Evolutionary conservation across 805 yeast genomes (phyloP).

Genomic region (Saturnispora halmiae): DNA sequence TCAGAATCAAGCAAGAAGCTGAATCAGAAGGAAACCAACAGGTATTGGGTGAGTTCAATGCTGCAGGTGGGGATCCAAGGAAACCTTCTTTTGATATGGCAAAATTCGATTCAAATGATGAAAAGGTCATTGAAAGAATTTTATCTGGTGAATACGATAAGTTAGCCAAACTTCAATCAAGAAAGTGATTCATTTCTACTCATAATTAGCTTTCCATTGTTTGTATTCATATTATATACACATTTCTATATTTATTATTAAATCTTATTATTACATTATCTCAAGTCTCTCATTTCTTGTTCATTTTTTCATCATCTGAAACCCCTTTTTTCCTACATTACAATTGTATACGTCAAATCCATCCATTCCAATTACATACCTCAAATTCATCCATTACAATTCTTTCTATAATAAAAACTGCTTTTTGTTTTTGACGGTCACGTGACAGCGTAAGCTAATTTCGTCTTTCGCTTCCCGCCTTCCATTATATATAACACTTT

Average conservation of each 20-base stretch:
- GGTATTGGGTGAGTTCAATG: slow-evolving; percentile 36
- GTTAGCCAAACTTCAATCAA: slow-evolving; percentile 37
- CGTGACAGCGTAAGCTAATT: too few species aligned
- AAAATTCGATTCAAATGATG: slow-evolving; percentile 61
- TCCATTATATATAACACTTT: too few species aligned
- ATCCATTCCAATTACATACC: not conserved
- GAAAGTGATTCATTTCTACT: slow-evolving; percentile 7
- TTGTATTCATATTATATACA: not conserved
- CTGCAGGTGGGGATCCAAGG: slow-evolving; percentile 30
- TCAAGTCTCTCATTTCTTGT: not conserved
- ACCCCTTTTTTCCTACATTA: not conserved
- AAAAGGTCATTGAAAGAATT: slow-evolving; percentile 69
- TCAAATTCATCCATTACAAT: too few species aligned
- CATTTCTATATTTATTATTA: not conserved
- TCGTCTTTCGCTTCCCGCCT: too few species aligned
- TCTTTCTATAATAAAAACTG: too few species aligned
- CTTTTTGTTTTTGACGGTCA: too few species aligned
- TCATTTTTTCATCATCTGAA: not conserved
- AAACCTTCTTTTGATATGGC: slow-evolving; percentile 41
- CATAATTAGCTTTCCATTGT: too few species aligned
- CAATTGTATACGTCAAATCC: not conserved
- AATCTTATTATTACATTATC: not conserved
- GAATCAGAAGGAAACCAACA: slow-evolving; percentile 47
- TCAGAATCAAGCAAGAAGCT: slow-evolving; percentile 63
- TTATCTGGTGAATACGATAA: slow-evolving; percentile 78